These are phyloP conservation scores for Myrica gale DNA, from an alignment of 306 rosid species.

Conservation along the genomic window DNA sequence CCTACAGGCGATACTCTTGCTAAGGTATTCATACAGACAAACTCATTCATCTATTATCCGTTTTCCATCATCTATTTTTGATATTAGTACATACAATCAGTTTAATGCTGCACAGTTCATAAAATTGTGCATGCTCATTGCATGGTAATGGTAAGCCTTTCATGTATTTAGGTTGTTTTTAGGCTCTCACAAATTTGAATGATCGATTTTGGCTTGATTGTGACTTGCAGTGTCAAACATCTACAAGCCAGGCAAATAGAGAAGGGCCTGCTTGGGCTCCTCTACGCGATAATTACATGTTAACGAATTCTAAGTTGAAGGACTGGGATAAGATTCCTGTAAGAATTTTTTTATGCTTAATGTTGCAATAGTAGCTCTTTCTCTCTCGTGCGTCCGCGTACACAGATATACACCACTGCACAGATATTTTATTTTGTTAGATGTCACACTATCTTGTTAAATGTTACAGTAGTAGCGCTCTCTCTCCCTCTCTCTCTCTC, in stretches of 20 bases:
- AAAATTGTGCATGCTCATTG: not conserved
- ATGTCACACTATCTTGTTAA: not conserved
- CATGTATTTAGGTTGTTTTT: not conserved
- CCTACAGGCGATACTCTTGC: slow-evolving; percentile 25
- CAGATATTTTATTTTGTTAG: not conserved
- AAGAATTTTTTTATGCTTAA: slow-evolving; percentile 22
- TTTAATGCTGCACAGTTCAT: slow-evolving; percentile 4
- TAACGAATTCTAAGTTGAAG: slow-evolving; percentile 73
- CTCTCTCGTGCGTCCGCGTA: not conserved
- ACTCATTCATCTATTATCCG: not conserved
- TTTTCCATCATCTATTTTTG: not conserved
- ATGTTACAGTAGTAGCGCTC: not conserved
- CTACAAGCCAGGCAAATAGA: slow-evolving; percentile 40
- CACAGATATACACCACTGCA: not conserved
- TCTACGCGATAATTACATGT: slow-evolving; percentile 84
- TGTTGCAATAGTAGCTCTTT: not conserved
- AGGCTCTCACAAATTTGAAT: slow-evolving; percentile 13
- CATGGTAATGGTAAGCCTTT: too few relatives aligned
- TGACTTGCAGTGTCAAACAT: slow-evolving; percentile 43
- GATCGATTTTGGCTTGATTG: not conserved
- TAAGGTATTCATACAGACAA: slow-evolving; percentile 37
- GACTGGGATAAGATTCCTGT: slow-evolving; percentile 89
- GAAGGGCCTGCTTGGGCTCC: slow-evolving; percentile 96
- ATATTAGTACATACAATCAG: not conserved
- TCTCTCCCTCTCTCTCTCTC: not conserved